phyloP scores from a whole-genome alignment of 164 flowering plant genomes.

The Stephania yunnanensis region DNA sequence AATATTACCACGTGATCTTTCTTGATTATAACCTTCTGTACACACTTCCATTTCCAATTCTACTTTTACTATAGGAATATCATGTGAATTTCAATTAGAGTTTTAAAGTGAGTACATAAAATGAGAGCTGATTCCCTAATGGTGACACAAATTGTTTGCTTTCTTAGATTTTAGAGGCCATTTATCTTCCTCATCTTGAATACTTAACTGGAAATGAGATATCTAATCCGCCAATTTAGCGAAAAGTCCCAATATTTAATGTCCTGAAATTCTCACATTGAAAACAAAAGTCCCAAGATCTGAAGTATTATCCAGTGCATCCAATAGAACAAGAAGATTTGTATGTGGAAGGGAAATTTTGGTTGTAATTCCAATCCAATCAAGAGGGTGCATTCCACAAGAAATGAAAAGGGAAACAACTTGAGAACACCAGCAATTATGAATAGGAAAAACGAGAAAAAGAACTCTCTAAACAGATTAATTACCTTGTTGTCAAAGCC shows the following conservation, averaged over 20 bases:
- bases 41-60: neutral
- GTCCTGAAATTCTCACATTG: neutral
- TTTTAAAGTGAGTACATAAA: no score
- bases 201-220: neutral
- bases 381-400: no score
- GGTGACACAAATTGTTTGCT: no score
- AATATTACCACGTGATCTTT: neutral
- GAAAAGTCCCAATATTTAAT: neutral
- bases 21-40: neutral
- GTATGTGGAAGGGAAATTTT: no score
- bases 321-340: no score
- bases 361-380: no score
- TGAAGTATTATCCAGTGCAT: no score
- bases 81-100: no score
- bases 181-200: neutral
- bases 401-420: neutral
- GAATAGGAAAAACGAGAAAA: neutral
- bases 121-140: no score
- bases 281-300: no score
- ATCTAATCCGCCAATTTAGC: neutral
- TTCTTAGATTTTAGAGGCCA: no score
- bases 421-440: neutral
- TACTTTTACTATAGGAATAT: no score
- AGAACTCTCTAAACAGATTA: neutral
- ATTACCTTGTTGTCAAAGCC: slow-evolving; percentile 90